Conservation (phyloP, 208 protist species). For the Leishmania guyanensis region DNA sequence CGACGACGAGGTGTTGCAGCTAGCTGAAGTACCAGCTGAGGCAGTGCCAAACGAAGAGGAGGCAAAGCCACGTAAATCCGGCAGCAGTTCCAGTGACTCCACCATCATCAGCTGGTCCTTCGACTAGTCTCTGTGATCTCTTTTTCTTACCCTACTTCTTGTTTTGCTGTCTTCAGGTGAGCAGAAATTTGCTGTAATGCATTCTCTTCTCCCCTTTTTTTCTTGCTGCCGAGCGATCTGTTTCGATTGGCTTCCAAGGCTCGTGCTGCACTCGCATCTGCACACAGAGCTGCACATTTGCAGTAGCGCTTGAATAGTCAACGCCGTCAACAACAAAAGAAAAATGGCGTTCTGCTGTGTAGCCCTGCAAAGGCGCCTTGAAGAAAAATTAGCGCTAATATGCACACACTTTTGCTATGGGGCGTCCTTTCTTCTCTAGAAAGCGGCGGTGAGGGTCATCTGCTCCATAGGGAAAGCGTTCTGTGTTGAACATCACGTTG, state of each 20-base stretch:
- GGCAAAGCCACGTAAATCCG: slow-evolving; percentile 14
- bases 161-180: slow-evolving; percentile 2
- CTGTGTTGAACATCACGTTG: neutral
- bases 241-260: neutral
- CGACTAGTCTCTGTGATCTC: slow-evolving; percentile 16
- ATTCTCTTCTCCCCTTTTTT: neutral
- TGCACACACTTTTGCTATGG: neutral
- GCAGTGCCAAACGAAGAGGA: slow-evolving; percentile 30
- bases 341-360: neutral
- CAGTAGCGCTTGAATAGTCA: neutral
- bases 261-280: neutral
- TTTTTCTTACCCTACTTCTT: neutral
- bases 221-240: neutral
- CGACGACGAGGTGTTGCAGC: slow-evolving; percentile 55
- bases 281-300: neutral
- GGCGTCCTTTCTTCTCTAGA: neutral
- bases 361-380: neutral
- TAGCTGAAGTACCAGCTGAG: slow-evolving; percentile 44
- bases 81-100: slow-evolving; percentile 26
- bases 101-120: slow-evolving; percentile 54
- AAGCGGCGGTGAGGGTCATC: neutral
- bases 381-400: neutral
- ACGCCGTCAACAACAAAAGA: neutral
- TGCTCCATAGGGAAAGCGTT: neutral
- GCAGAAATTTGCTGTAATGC: slow-evolving; percentile 3